Base-by-base conservation (phyloP, 2,329 filamentous ascomycete genomes). In the Neonectria punicea region DNA sequence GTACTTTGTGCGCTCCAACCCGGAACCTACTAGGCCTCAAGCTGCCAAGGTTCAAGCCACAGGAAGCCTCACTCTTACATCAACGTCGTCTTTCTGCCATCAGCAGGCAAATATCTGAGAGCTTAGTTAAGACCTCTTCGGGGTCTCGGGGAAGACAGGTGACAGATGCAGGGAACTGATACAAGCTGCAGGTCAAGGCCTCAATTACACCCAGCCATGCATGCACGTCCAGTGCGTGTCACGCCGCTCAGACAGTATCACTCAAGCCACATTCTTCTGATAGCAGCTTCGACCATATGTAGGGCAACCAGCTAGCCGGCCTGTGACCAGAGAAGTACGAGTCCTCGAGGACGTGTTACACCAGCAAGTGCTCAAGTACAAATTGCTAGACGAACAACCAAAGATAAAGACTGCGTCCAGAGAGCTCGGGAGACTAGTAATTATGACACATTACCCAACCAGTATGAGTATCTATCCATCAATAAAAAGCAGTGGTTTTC, bases 81-180 rank as follows among this genome's bases (percentile, higher is more conserved):
- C 39, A n/a, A 56, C 53, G 18, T 56, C 53, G 46, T 47, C 53
- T 5, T 44, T 28, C 41, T 18, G 22, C 16, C 4, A 4, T 16
- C 6, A 18, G 18, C 36, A 20, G 9, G 11, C 22, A 41, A 32
- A 32, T 20, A 22, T 32, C 25, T 14, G 10, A 30, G 14, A 14
- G 10, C 36, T 39, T 25, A n/a, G 34, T 39, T 30, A 22, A 41
- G 36, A 22, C 18, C 18, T 22, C 16, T 36, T 44, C 32, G 14
- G 25, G 18, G 30, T 34, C 22, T 22, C 32, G 53, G 44, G 32
- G n/a, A 50, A 36, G 44, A 18, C 36, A 51, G 58, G 28, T 56
- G 59, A 50, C 53, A 61, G 53, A 50, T 36, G 53, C 53, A 56
- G 44, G 51, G 34, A 30, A 32, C 53, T 47, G 36, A 41, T 34